phyloP scores from a whole-genome alignment of 2,329 filamentous ascomycete species.

The Coniochaeta sp. region DNA sequence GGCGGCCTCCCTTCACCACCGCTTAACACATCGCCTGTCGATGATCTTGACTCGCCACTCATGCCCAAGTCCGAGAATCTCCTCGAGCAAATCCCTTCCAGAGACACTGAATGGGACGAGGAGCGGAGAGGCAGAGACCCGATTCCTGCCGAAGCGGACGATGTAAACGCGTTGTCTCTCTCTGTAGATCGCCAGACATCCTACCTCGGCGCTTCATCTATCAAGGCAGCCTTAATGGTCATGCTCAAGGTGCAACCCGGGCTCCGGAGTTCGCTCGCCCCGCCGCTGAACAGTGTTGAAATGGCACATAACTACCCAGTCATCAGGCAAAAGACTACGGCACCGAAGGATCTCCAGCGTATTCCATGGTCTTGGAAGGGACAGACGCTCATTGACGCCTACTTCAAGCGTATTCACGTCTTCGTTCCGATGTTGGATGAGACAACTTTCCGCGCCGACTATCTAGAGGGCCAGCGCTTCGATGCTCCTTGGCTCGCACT shows the following conservation, averaged over 20 bases:
- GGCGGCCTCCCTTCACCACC: constrained; percentile 40
- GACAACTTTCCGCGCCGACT: constrained; percentile 58
- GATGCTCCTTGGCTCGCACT: constrained; percentile 66
- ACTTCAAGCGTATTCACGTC: constrained; percentile 65
- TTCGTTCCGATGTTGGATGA: constrained; percentile 71
- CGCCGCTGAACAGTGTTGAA: constrained; percentile 38
- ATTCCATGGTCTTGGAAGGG: constrained; percentile 57
- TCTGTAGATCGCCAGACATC: constrained; percentile 51
- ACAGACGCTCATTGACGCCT: constrained; percentile 64
- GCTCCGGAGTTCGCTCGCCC: constrained; percentile 35
- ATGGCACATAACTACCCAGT: constrained; percentile 36
- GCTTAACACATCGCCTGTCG: constrained; percentile 36
- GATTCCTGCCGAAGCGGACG: constrained; percentile 58
- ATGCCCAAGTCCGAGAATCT: constrained; percentile 42
- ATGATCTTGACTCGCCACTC: constrained; percentile 40
- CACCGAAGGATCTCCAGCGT: constrained; percentile 37
- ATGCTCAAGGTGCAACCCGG: constrained; percentile 52
- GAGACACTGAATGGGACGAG: constrained; percentile 62
- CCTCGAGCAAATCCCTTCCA: constrained; percentile 62
- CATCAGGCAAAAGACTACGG: constrained; percentile 32
- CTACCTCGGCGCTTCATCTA: constrained; percentile 67
- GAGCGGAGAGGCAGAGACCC: constrained; percentile 45
- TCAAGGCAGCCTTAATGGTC: constrained; percentile 66
- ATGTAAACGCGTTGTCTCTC: constrained; percentile 62
- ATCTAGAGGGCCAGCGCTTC: constrained; percentile 51